Base-by-base conservation (phyloP, 1,284 basidiomycete genomes). In the Microbotryum violaceum region DNA sequence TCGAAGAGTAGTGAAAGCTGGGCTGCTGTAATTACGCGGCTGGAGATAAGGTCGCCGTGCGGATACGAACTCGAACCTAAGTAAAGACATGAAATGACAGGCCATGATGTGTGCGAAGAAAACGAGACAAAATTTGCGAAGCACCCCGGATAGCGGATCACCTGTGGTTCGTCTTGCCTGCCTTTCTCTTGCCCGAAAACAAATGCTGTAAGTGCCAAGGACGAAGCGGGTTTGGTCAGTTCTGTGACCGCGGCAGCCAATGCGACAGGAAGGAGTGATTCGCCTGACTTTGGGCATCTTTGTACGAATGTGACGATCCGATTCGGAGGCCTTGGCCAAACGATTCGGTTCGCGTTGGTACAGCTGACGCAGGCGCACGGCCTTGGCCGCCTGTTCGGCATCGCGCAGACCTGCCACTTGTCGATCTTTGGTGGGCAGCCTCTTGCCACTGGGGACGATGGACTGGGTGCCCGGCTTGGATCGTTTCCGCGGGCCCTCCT, bases 251-350 rank as follows among this genome's bases (percentile, higher is more conserved):
- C 89, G 57, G 87, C 87, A 86, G 88, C 69, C n/a, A 65, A 54
- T 47, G 53, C 60, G 58, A 60, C 61, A 56, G 64, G 54, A 57
- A 51, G 20, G 60, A 0, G 57, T 44, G 42, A 73, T 74, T 73
- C 75, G 63, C 60, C 37, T 42, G 9, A 42, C 37, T 29, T 77
- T 77, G 31, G 78, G 78, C 64, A 75, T 74, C 25, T 77, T 77
- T 61, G 74, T 73, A 25, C 71, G 66, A 12, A 74, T 70, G 67
- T 74, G 75, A 57, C 60, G 51, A 79, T 97, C 92, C 60, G 83
- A 81, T 79, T 97, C 92, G 66, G 88, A 89, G 49, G 91, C 91
- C 74, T 87, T 89, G 29, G 91, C 92, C 49, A 86, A 80, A 79
- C 85, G 84, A 75, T 93, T 92, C 64, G 89, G 87, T 65, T 82